phyloP scores from a whole-genome alignment of 2,329 filamentous ascomycete species.

The Rachicladosporium sp. region DNA sequence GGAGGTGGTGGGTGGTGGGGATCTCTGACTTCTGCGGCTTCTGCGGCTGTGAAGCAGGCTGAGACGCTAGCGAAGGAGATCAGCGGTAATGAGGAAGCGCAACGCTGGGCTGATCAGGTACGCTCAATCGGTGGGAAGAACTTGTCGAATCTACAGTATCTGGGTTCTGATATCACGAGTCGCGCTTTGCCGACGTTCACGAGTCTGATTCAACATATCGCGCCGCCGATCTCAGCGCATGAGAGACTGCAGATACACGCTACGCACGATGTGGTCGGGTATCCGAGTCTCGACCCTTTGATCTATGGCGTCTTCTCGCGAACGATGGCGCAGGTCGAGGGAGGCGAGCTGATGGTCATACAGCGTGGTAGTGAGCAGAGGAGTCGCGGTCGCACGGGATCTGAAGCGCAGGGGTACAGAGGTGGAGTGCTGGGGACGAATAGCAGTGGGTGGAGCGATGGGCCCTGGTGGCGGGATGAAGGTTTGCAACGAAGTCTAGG shows the following conservation, averaged over 20 bases:
- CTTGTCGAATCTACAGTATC: constrained; percentile 11
- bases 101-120: constrained; percentile 90
- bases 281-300: constrained; percentile 85
- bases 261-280: constrained; percentile 87
- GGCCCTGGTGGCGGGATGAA: constrained; percentile 82
- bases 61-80: constrained; percentile 91
- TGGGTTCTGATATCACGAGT: constrained; percentile 53
- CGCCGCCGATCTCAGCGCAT: constrained; percentile 90
- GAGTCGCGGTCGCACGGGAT: constrained; percentile 45
- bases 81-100: constrained; percentile 89
- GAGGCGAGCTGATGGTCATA: constrained; percentile 84
- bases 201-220: constrained; percentile 86
- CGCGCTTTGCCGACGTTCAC: constrained; percentile 90
- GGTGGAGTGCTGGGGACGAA: constrained; percentile 30
- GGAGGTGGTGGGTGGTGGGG: constrained; percentile 71
- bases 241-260: constrained; percentile 96
- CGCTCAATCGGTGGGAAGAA: constrained; percentile 42
- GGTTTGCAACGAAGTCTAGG: constrained; percentile 59
- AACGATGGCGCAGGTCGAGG: constrained; percentile 98
- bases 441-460: constrained; percentile 71
- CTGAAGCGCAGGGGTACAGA: constrained; percentile 43
- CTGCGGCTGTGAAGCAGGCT: constrained; percentile 75
- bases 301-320: constrained; percentile 85
- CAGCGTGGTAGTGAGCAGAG: constrained; percentile 83
- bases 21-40: constrained; percentile 68